Percentiles rank a stretch among this genome's conserved stretches.
Evolutionary conservation across 768 basidiomycete species (phyloP).

Genomic region (Hygrophorus pudorinus): DNA sequence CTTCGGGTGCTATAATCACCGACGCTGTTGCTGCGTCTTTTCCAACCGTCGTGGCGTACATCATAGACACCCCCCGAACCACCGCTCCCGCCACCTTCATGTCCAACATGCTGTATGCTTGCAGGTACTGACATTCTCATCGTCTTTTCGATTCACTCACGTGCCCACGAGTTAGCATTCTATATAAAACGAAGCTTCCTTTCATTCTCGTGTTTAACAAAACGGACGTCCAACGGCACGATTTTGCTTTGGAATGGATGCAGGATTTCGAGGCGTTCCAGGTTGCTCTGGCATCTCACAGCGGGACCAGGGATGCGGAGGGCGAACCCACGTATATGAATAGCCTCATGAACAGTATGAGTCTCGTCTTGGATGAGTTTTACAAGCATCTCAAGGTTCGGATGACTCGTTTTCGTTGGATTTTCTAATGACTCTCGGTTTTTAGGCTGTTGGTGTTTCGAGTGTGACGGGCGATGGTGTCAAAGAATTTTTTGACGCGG

Average conservation of each 20-base stretch:
- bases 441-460: constrained; percentile 88
- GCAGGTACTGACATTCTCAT: constrained; percentile 49
- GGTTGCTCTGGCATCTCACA: constrained; percentile 65
- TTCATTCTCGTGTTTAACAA: constrained; percentile 99
- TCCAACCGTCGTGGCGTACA: constrained; percentile 91
- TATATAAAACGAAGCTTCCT: constrained; percentile 96
- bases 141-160: neutral
- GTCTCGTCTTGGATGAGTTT: constrained; percentile 94
- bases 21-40: constrained; percentile 93
- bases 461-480: constrained; percentile 95
- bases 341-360: constrained; percentile 98
- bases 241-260: constrained; percentile 97
- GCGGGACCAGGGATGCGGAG: constrained; percentile 49
- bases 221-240: constrained; percentile 83
- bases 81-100: constrained; percentile 98
- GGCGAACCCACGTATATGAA: constrained; percentile 98
- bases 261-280: constrained; percentile 98
- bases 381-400: constrained; percentile 89
- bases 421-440: neutral
- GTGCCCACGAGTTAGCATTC: constrained; percentile 44
- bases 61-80: constrained; percentile 95
- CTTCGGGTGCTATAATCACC: constrained; percentile 94
- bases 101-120: constrained; percentile 99
- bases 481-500: constrained; percentile 83
- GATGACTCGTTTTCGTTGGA: constrained; percentile 1